phyloP scores from a whole-genome alignment of 1,284 basidiomycete species.

The Papiliotrema nemorosa region DNA sequence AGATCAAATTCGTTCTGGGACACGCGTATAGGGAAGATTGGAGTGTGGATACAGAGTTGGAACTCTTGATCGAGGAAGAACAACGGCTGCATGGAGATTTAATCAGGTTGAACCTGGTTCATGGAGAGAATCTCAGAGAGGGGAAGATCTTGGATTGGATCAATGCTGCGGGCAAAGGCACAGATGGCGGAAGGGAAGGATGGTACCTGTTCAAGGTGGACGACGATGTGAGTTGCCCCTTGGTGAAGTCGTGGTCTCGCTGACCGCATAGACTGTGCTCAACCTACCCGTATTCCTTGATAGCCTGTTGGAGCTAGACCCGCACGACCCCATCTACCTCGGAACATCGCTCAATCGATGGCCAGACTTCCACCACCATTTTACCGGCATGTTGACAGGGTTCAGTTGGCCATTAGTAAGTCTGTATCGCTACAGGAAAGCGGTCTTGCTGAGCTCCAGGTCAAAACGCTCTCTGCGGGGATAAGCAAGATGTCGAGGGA shows the following conservation, averaged over 20 bases:
- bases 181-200: conserved; percentile 5
- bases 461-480: conserved; percentile 19
- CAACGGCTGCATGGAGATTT: conserved; percentile 19
- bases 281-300: conserved; percentile 24
- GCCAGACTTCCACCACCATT: conserved; percentile 16
- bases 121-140: conserved; percentile 16
- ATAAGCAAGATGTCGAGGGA: conserved; percentile 18
- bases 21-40: conserved; percentile 10
- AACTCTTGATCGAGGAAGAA: conserved; percentile 13
- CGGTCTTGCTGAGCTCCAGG: conserved; percentile 8
- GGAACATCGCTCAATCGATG: conserved; percentile 21
- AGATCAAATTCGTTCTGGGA: conserved; percentile 24
- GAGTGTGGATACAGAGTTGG: conserved; percentile 10
- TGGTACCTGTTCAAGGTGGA: conserved; percentile 22
- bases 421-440: not conserved
- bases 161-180: conserved; percentile 1
- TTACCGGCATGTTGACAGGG: conserved; percentile 26
- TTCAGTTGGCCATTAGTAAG: conserved; percentile 23
- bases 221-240: conserved; percentile 22
- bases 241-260: not conserved
- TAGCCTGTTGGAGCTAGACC: conserved; percentile 14
- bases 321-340: conserved; percentile 17
- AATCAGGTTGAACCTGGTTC: conserved; percentile 12
- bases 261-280: conserved; percentile 16
- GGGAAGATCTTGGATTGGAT: conserved; percentile 19